These are phyloP conservation scores for Cercospora sp. DNA, from an alignment of 2,329 filamentous ascomycete genomes.

Conservation along the genomic window DNA sequence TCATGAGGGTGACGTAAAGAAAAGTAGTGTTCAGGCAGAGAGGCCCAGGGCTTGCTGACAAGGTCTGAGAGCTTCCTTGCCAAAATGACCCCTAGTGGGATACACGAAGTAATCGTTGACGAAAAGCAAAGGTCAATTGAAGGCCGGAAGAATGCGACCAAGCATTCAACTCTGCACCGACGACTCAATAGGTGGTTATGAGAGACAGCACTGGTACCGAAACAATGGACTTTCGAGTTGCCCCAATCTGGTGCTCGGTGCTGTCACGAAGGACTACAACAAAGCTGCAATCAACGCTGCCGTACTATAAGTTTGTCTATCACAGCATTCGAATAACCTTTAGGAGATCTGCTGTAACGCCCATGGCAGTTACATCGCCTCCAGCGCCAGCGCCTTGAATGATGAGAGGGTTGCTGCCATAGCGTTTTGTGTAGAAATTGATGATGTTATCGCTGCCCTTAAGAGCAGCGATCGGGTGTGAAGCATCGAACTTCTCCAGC, in stretches of 20 bases:
- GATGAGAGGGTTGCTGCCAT: slow-evolving; percentile 86
- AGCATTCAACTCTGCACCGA: neutral
- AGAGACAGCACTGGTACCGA: neutral
- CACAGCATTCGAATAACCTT: slow-evolving; percentile 67
- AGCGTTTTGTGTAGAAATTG: slow-evolving; percentile 95
- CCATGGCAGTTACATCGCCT: slow-evolving; percentile 96
- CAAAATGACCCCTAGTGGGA: neutral
- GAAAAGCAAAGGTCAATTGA: neutral
- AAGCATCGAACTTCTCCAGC: slow-evolving; percentile 77
- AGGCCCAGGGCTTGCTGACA: neutral
- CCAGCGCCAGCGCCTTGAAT: slow-evolving; percentile 91
- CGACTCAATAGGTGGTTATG: neutral
- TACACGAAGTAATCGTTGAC: neutral
- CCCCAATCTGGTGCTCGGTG: neutral
- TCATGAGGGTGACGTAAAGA: neutral
- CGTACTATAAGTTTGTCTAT: neutral
- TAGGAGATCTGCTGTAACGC: slow-evolving; percentile 88
- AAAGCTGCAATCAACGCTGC: neutral
- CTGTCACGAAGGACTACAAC: neutral
- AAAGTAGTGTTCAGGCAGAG: neutral
- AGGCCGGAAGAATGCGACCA: neutral
- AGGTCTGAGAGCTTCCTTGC: neutral
- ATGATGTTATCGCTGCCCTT: slow-evolving; percentile 99
- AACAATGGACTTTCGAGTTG: neutral
- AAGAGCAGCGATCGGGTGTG: slow-evolving; percentile 86